These are phyloP conservation scores for Leccinum subfulvum DNA, from an alignment of 1,284 basidiomycete genomes.

Conservation along the genomic window DNA sequence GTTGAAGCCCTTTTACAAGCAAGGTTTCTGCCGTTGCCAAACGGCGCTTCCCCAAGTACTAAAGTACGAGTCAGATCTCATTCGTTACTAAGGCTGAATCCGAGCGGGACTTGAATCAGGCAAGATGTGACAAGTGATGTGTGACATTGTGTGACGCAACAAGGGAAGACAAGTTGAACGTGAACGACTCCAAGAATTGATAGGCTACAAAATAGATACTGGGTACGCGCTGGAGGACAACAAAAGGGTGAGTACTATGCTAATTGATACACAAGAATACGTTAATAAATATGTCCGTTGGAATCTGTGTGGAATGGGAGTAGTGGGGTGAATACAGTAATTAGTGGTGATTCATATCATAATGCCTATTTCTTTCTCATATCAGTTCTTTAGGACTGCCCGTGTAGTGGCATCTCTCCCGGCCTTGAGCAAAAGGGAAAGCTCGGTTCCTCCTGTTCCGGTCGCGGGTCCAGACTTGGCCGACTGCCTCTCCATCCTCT, in stretches of 20 bases:
- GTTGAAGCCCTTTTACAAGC: too few relatives aligned
- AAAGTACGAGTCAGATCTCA: too few relatives aligned
- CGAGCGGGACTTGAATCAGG: neutral
- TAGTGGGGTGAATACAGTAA: slow-evolving; percentile 9
- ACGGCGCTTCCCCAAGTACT: too few relatives aligned
- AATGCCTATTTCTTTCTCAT: neutral
- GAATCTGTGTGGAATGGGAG: neutral
- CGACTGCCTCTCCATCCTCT: slow-evolving; percentile 45
- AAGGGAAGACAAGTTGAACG: neutral
- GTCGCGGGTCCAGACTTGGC: slow-evolving; percentile 49
- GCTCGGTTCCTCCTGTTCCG: slow-evolving; percentile 87
- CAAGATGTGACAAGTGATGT: neutral
- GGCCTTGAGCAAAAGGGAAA: slow-evolving; percentile 80
- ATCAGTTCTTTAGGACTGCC: slow-evolving; percentile 45
- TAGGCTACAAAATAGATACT: slow-evolving; percentile 23
- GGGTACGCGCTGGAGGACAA: slow-evolving; percentile 8
- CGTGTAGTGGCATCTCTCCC: slow-evolving; percentile 83
- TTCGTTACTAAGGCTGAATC: too few relatives aligned
- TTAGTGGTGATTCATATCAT: slow-evolving; percentile 14
- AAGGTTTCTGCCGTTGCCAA: too few relatives aligned
- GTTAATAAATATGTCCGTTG: slow-evolving; percentile 29
- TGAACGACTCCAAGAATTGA: slow-evolving; percentile 3
- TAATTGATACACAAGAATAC: slow-evolving; percentile 32
- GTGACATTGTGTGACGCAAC: neutral
- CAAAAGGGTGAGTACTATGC: slow-evolving; percentile 18